Conservation (phyloP, 306 rosid species). For the Prunus padus region DNA sequence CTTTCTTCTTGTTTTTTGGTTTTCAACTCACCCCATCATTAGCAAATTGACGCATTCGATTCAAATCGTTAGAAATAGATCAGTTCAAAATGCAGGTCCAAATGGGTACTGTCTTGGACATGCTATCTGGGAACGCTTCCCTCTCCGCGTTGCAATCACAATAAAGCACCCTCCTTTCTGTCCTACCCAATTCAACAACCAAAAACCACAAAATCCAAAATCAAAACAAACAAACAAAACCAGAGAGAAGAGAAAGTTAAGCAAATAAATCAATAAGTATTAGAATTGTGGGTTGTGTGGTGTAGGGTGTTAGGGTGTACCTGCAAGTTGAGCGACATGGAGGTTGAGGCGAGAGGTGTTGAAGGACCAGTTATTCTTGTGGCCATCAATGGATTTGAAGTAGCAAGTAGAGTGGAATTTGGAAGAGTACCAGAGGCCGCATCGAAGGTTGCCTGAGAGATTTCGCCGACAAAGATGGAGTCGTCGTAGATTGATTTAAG, state of each 20-base stretch:
- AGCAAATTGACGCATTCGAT: constrained; percentile 27
- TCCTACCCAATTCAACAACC: constrained; percentile 51
- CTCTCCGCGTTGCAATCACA: constrained; percentile 85
- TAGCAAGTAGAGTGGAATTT: constrained; percentile 67
- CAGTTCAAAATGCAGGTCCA: constrained; percentile 92
- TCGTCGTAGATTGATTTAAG: no score
- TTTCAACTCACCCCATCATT: constrained; percentile 38
- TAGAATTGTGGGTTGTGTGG: no score
- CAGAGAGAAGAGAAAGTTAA: no score
- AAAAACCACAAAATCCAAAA: background rate
- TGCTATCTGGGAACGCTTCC: constrained; percentile 96
- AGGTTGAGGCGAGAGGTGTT: constrained; percentile 81
- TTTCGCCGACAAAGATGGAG: no score
- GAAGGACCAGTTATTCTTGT: constrained; percentile 86
- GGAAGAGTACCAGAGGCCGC: constrained; percentile 83
- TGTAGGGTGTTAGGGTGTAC: constrained; percentile 14
- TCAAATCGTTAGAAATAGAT: constrained; percentile 42
- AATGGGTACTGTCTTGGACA: constrained; percentile 94
- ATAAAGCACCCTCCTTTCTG: constrained; percentile 81
- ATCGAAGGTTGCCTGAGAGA: constrained; percentile 88
- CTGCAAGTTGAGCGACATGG: constrained; percentile 77
- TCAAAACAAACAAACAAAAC: background rate
- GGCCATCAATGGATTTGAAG: constrained; percentile 96
- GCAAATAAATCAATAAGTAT: no score
- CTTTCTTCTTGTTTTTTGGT: no score